Percentiles rank a stretch among this genome's conserved stretches.
phyloP scores from a whole-genome alignment of 2,329 filamentous ascomycete species.

The Laburnicola sp. region DNA sequence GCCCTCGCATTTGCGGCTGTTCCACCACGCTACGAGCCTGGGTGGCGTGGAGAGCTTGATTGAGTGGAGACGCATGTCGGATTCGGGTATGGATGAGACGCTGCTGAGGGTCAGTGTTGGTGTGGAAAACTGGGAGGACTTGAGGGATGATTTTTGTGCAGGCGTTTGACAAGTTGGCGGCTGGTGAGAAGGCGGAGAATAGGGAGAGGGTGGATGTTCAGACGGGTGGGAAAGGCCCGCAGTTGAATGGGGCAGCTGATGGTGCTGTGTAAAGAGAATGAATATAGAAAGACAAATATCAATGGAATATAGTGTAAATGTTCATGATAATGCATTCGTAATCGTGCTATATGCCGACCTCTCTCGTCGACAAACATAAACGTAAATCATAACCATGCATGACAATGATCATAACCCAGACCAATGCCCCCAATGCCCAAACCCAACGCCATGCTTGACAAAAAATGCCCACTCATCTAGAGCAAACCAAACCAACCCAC shows the following conservation, averaged over 20 bases:
- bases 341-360: neutral
- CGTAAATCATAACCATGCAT: too few relatives aligned
- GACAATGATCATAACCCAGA: neutral
- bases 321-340: conserved; percentile 21
- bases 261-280: conserved; percentile 10
- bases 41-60: conserved; percentile 95
- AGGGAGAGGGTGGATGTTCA: conserved; percentile 18
- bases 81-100: conserved; percentile 69
- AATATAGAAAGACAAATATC: too few relatives aligned
- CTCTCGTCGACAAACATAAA: neutral
- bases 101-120: conserved; percentile 83
- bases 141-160: conserved; percentile 69
- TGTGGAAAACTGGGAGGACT: conserved; percentile 82
- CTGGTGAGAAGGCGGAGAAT: neutral
- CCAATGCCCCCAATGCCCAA: neutral
- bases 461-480: neutral
- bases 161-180: conserved; percentile 31
- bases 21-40: conserved; percentile 92
- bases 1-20: conserved; percentile 77
- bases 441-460: neutral
- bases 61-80: conserved; percentile 93
- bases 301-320: too few relatives aligned
- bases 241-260: conserved; percentile 15
- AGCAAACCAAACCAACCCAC: neutral
- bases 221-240: conserved; percentile 26